phyloP scores from a whole-genome alignment of 2,329 filamentous ascomycete genomes.

The Xylaria sp. region DNA sequence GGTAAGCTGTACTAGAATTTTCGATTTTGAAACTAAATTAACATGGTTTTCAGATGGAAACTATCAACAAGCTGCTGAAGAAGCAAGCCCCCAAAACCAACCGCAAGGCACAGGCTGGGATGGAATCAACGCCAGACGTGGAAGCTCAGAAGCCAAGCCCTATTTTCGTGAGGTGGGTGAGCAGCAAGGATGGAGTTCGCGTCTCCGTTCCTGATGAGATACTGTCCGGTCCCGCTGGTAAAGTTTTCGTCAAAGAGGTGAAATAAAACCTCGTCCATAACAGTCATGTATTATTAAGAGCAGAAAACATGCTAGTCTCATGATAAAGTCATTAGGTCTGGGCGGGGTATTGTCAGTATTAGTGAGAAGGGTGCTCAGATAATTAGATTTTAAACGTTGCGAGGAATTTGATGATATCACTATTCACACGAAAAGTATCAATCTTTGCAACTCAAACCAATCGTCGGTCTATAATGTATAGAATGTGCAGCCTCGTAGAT shows the following conservation, averaged over 20 bases:
- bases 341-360: neutral
- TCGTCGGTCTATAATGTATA: neutral
- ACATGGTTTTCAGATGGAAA: constrained; percentile 70
- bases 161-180: constrained; percentile 73
- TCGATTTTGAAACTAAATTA: neutral
- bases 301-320: neutral
- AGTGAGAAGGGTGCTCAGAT: neutral
- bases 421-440: too few relatives aligned
- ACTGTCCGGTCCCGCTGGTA: constrained; percentile 66
- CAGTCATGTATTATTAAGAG: neutral
- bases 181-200: constrained; percentile 65
- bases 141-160: constrained; percentile 59
- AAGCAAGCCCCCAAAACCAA: constrained; percentile 81
- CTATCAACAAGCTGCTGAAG: constrained; percentile 87
- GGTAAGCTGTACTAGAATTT: constrained; percentile 49
- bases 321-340: neutral
- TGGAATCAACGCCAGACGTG: constrained; percentile 55
- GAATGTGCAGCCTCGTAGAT: neutral
- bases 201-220: constrained; percentile 73
- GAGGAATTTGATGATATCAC: neutral
- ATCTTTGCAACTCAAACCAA: neutral
- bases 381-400: neutral
- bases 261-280: neutral
- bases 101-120: constrained; percentile 54
- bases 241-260: constrained; percentile 55